phyloP scores from a whole-genome alignment of 2,329 filamentous ascomycete species.

The Aspergillus unguis region DNA sequence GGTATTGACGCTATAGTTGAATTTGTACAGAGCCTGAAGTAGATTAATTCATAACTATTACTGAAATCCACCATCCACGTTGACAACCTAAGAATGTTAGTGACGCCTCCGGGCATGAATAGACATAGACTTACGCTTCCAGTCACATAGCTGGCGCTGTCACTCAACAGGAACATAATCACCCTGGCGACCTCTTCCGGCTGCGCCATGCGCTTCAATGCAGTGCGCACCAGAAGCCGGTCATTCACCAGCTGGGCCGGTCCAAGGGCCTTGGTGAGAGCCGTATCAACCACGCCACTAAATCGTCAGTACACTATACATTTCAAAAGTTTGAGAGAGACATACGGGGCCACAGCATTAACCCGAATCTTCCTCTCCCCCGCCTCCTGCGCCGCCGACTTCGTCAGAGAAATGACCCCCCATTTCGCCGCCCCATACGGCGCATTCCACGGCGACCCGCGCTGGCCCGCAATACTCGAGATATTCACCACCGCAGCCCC shows the following conservation, averaged over 20 bases:
- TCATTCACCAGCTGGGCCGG: neutral
- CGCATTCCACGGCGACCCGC: neutral
- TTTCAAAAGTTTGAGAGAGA: neutral
- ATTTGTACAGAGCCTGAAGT: no score
- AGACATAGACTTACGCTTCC: neutral
- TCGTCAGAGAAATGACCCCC: neutral
- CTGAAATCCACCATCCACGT: neutral
- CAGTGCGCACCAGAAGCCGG: neutral
- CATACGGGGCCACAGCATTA: neutral
- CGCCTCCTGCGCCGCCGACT: neutral
- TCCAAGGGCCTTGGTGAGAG: neutral
- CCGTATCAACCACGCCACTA: neutral
- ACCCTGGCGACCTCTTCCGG: neutral
- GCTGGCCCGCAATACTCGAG: neutral
- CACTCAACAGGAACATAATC: neutral
- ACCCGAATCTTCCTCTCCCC: neutral
- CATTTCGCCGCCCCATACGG: neutral
- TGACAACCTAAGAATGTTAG: neutral
- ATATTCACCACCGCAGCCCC: neutral
- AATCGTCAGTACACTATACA: neutral
- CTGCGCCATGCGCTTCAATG: neutral
- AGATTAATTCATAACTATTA: neutral
- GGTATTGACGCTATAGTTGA: no score
- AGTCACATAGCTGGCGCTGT: neutral
- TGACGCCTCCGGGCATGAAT: neutral